Evolutionary conservation across 805 yeast species (phyloP).

Genomic region (Yamadazyma takamatsuzukensis): DNA sequence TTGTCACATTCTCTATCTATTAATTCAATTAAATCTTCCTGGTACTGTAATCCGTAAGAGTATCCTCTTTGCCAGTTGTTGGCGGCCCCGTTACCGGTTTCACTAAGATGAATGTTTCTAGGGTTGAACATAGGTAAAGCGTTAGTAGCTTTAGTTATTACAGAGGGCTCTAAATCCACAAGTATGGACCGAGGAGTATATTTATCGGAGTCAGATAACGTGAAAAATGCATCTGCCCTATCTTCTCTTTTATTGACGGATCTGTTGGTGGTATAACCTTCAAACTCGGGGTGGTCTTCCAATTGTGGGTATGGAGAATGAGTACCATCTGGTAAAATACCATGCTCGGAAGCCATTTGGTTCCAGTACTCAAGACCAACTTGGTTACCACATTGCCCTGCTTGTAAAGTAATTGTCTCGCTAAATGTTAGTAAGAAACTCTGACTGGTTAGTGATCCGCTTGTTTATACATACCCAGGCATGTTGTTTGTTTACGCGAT

Average conservation of each 20-base stretch:
- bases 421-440: conserved; percentile 31
- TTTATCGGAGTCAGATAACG: conserved; percentile 65
- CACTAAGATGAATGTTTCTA: conserved; percentile 71
- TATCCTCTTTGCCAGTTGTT: conserved; percentile 95
- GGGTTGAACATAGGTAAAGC: conserved; percentile 71
- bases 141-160: conserved; percentile 58
- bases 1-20: conserved; percentile 87
- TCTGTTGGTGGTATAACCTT: conserved; percentile 9
- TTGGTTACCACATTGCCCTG: conserved; percentile 97
- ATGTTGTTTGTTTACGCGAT: conserved; percentile 11
- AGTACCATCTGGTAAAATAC: conserved; percentile 66
- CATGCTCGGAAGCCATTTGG: conserved; percentile 84
- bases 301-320: conserved; percentile 30
- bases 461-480: conserved; percentile 19
- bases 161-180: conserved; percentile 88
- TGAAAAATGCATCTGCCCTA: conserved; percentile 80
- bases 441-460: conserved; percentile 1
- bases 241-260: conserved; percentile 41
- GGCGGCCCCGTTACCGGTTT: conserved; percentile 91
- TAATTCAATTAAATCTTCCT: conserved; percentile 75
- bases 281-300: conserved; percentile 13
- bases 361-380: conserved; percentile 92
- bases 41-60: conserved; percentile 61
- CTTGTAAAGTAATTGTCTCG: conserved; percentile 68
- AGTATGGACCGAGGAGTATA: conserved; percentile 87